These are phyloP conservation scores for Paratinospora sagittata DNA, from an alignment of 164 flowering plant genomes.

Conservation along the genomic window DNA sequence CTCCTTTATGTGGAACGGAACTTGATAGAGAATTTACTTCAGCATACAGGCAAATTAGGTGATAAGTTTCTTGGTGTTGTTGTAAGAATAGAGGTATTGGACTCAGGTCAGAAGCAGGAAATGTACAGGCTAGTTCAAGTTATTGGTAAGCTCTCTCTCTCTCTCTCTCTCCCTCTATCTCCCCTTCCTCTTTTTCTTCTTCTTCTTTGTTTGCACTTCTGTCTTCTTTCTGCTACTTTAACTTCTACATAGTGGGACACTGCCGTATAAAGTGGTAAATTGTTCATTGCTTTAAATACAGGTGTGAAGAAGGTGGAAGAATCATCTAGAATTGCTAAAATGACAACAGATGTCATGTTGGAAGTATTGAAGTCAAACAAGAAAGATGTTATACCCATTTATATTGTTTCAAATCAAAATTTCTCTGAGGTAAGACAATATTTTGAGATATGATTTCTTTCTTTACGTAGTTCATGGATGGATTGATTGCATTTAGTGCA, in stretches of 20 bases:
- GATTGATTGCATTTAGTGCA: too few species aligned
- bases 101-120: conserved; percentile 75
- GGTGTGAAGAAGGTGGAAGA: conserved; percentile 75
- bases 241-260: too few species aligned
- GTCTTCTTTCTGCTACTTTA: too few species aligned
- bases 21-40: conserved; percentile 69
- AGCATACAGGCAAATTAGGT: conserved; percentile 55
- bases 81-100: conserved; percentile 81
- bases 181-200: too few species aligned
- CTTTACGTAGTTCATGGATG: too few species aligned
- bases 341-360: conserved; percentile 52
- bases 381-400: conserved; percentile 70
- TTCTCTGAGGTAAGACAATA: conserved; percentile 73
- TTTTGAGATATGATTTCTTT: too few species aligned
- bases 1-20: conserved; percentile 70
- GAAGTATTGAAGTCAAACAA: conserved; percentile 80
- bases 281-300: conserved; percentile 19
- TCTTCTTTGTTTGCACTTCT: too few species aligned
- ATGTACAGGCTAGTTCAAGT: conserved; percentile 93
- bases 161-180: too few species aligned
- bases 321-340: conserved; percentile 78
- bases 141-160: conserved; percentile 42
- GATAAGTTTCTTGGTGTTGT: conserved; percentile 76
- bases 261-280: too few species aligned
- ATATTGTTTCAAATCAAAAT: conserved; percentile 87